Evolutionary conservation across 495 filamentous ascomycete species (phyloP), one percentile per base, ranked within the genome.

Genomic region (Pseudomonodictys pantanalensis): DNA sequence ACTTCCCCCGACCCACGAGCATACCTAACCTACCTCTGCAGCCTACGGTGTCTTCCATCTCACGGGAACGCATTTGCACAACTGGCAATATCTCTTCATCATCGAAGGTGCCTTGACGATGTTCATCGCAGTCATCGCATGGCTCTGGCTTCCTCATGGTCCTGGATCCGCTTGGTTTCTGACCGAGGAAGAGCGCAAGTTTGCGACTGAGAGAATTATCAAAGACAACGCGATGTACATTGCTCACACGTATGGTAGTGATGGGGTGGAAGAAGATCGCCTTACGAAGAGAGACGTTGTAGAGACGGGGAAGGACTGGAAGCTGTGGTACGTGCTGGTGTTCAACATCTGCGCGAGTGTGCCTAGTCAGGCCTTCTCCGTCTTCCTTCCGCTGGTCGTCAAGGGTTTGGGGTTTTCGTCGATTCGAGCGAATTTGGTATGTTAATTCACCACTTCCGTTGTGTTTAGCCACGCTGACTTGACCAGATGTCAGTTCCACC

Each of bases 21-120:
- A n/a, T n/a, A n/a, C n/a, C n/a, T n/a, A n/a, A n/a, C n/a, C n/a
- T n/a, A n/a, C n/a, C n/a, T n/a, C n/a, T n/a, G n/a, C n/a, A n/a
- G n/a, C 69, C 0, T 72, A 66, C 50, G 65, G 69, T 15, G 57
- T 68, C 22, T 70, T 70, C 32, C 56, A 65, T 38, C 69, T 69
- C 43, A 35, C 68, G 6, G 48, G 58, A 10, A 8, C 24, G 11
- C 50, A 53, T 17, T 26, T 68, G 11, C 56, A 53, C 23, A 66
- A 66, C 1, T 68, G 68, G 68, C 52, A 66, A 48, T 68, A 49
- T 38, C 51, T 53, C 24, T 65, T 65, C 47, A 46, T 55, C n/a
- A 54, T 64, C 42, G 60, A 64, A 44, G 68, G 68, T 20, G 47
- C 60, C n/a, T 52, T 69, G 24, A 71, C 68, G 17, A 38, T 69